Evolutionary conservation across 1,284 basidiomycete genomes (phyloP).

Genomic region (Trametes versicolor): DNA sequence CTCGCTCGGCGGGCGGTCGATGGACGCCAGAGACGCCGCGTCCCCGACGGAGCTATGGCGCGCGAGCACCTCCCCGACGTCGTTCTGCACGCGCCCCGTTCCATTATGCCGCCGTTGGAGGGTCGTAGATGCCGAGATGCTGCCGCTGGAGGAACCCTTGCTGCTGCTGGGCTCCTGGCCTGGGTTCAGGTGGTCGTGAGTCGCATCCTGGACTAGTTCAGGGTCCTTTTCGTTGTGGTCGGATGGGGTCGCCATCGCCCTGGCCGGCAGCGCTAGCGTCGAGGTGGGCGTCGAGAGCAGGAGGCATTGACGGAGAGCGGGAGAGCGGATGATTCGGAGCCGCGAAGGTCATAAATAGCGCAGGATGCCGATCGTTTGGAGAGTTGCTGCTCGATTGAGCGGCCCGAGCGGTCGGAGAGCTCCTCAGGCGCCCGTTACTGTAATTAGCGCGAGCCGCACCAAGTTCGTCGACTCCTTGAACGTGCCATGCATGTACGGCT

Average conservation of each 20-base stretch:
- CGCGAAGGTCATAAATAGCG: conserved; percentile 8
- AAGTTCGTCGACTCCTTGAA: not conserved
- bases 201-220: conserved; percentile 11
- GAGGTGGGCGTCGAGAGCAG: conserved; percentile 15
- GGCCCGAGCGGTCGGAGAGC: not conserved
- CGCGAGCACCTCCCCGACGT: conserved; percentile 48
- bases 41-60: conserved; percentile 47
- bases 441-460: not conserved
- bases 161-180: conserved; percentile 1
- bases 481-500: not conserved
- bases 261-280: conserved; percentile 8
- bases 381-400: not conserved
- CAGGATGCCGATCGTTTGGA: not conserved
- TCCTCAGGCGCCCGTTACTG: not conserved
- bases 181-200: not conserved
- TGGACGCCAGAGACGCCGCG: conserved; percentile 55
- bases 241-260: conserved; percentile 15
- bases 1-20: conserved; percentile 62
- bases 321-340: not conserved
- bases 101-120: conserved; percentile 6
- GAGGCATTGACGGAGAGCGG: conserved; percentile 1
- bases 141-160: conserved; percentile 14
- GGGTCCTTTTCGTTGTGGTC: conserved; percentile 13
- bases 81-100: conserved; percentile 30
- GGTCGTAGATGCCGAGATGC: conserved; percentile 13